A percentile compares a stretch with the other conserved stretches of the same genome.
These are phyloP conservation scores for Adansonia grandidieri DNA, from an alignment of 441 rosid genomes.

Conservation along the genomic window DNA sequence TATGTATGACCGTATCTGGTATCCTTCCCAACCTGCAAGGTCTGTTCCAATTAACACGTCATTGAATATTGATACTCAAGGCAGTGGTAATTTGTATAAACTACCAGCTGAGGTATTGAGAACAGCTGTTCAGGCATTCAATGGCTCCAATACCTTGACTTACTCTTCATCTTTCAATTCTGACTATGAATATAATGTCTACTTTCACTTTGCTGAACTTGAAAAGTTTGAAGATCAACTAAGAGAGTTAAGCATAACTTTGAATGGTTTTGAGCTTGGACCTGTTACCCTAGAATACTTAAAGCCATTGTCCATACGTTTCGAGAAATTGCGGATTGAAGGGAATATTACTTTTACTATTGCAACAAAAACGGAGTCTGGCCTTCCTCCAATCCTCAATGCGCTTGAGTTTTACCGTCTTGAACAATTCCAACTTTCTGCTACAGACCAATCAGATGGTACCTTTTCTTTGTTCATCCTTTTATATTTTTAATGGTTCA, in stretches of 20 bases:
- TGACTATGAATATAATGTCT: background rate
- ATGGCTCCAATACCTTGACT: slow-evolving; percentile 23
- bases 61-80: slow-evolving; percentile 19
- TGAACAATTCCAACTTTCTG: background rate
- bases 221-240: background rate
- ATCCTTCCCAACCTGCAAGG: background rate
- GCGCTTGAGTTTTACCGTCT: background rate
- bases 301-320: background rate
- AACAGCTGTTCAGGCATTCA: slow-evolving; percentile 34
- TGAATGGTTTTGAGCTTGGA: background rate
- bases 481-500: background rate
- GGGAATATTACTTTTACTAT: background rate
- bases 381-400: slow-evolving; percentile 14
- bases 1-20: slow-evolving; percentile 46
- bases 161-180: background rate
- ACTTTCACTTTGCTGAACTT: slow-evolving; percentile 19
- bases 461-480: background rate
- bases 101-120: slow-evolving; percentile 39
- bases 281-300: background rate
- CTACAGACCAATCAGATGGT: slow-evolving; percentile 17
- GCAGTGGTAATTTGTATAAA: background rate
- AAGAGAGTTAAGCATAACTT: slow-evolving; percentile 5
- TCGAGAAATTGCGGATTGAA: background rate
- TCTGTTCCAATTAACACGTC: slow-evolving; percentile 19
- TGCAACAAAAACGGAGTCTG: background rate